Conservation (phyloP, 805 yeast genomes). For the Candida schatavii region DNA sequence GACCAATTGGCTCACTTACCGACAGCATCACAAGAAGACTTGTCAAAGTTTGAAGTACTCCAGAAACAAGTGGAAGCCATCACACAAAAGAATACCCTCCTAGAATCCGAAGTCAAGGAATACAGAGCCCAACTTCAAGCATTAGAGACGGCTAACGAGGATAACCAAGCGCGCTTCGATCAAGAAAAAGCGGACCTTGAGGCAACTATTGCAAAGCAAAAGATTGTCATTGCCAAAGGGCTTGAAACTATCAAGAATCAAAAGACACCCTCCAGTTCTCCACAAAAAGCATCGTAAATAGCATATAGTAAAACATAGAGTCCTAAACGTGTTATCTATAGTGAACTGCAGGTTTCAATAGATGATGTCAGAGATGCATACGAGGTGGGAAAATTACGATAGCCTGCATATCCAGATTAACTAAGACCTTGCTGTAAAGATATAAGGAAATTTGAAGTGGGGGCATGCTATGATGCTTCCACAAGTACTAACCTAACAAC, state of each 20-base stretch:
- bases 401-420: too few species aligned
- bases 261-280: slow-evolving; percentile 1
- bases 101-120: neutral
- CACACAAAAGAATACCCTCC: neutral
- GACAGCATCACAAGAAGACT: too few species aligned
- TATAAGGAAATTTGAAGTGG: too few species aligned
- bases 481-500: too few species aligned
- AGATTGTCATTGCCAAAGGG: slow-evolving; percentile 6
- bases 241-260: slow-evolving; percentile 6
- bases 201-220: slow-evolving; percentile 7
- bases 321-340: neutral
- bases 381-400: too few species aligned
- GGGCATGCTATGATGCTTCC: too few species aligned
- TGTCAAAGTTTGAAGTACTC: too few species aligned
- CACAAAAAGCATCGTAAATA: neutral
- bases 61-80: neutral
- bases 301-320: neutral
- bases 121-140: neutral
- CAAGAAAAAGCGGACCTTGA: neutral
- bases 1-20: too few species aligned
- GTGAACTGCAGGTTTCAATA: neutral
- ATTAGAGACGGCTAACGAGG: neutral
- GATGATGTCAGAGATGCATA: too few species aligned
- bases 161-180: neutral
- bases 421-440: too few species aligned